Base-by-base conservation (phyloP, 768 basidiomycete species). In the Amanita pseudoporphyria region DNA sequence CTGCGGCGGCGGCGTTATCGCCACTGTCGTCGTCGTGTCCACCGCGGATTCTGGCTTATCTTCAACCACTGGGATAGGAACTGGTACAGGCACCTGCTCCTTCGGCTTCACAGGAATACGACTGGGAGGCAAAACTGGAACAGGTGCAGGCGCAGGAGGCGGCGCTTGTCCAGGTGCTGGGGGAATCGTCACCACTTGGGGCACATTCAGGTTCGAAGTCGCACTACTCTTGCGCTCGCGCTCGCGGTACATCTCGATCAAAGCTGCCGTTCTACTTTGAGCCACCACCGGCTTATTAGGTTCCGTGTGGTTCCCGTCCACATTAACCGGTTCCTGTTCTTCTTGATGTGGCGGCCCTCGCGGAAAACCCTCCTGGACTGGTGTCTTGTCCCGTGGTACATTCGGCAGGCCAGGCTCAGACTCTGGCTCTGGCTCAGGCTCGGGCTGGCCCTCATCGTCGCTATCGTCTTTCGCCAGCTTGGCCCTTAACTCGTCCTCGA, bases 191-290 rank as follows among this genome's bases (percentile, higher is more conserved):
- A 46, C 24, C 45, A 48, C 22, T 10, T 40, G 26, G 48, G 48
- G 30, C 30, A 21, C 22, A 14, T 41, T 31, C 12, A 52, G 39
- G 2, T 36, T 33, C 1, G 51, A 3, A 12, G 3, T 18, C 13
- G 16, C 35, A 14, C 43, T 6, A 21, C 50, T 18, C 46, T n/a
- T 28, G 26, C 74, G 78, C 70, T 80, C 85, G 21, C 67, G 68
- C 66, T 90, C 83, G 45, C 86, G 78, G 57, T 88, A 91, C 85
- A 91, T 85, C 62, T 89, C 86, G 56, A 90, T 91, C 45, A 91
- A 71, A 1, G 81, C 77, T 3, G 84, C 81, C 1, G 87, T 87
- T 66, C 81, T 84, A 67, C 79, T 81, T 14, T 68, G 64, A 12
- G 67, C 51, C 14, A 57, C 45, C 21, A 60, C 49, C 3, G 31